Base-by-base conservation (phyloP, 169 alveolate species). In the Cardiosporidium cionae region DNA sequence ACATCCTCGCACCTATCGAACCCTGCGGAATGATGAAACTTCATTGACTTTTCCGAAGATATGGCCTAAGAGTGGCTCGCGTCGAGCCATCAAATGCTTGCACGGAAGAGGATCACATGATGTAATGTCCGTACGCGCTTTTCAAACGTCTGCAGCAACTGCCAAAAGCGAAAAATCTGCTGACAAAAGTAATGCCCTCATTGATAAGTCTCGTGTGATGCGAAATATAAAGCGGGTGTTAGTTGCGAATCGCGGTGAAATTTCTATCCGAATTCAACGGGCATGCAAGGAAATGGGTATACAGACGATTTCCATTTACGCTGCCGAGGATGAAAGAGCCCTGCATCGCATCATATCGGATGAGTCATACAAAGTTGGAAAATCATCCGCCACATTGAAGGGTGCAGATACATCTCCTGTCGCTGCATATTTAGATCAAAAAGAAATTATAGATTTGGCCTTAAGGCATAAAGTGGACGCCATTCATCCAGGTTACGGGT, bases 191-290 rank as follows among this genome's bases (percentile, higher is more conserved):
- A n/a, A n/a, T n/a, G n/a, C n/a, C n/a, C n/a, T n/a, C n/a, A n/a
- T n/a, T n/a, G n/a, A n/a, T n/a, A n/a, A n/a, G n/a, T n/a, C n/a
- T n/a, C n/a, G n/a, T n/a, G n/a, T n/a, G n/a, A 29, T 28, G 16
- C 78, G 71, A 7, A 70, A 70, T 7, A 74, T 89, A 62, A 82
- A 80, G 44, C 82, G 82, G 82, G 74, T 90, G n/a, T 86, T 90
- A 31, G 81, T 90, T 27, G 95, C 95, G 0, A 90, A 90, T 74
- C 78, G 95, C 68, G 95, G 95, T 6, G 95, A 90, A 72, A 90
- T 90, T 25, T 92, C 95, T 3, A 84, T 90, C 70, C 81, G 95
- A 63, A 82, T 90, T 29, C 84, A 86, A 66, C 78, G 89, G 31
- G 87, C 95, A 5, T 89, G 91, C 65, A 82, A 66, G 37, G 77